phyloP scores from a whole-genome alignment of 257 asterid genomes.

The Lavandula angustifolia region DNA sequence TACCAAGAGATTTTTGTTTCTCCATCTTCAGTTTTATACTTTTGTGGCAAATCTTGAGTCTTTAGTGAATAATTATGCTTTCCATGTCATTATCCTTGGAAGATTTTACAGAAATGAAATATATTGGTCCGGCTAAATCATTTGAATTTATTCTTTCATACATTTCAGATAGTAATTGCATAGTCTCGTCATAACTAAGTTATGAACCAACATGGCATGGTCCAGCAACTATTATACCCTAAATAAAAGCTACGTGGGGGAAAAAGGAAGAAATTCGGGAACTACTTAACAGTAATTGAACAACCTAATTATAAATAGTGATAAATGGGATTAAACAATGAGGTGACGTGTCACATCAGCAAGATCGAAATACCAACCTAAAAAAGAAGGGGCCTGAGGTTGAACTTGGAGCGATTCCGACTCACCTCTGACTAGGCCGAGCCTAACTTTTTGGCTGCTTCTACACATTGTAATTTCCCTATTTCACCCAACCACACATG shows the following conservation, averaged over 20 bases:
- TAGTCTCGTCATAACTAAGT: neutral
- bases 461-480: neutral
- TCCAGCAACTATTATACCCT: conserved; percentile 9
- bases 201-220: neutral
- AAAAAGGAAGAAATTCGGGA: neutral
- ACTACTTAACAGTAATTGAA: neutral
- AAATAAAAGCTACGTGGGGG: neutral
- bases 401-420: conserved; percentile 37
- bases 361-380: neutral
- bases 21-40: neutral
- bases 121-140: neutral
- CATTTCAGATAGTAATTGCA: too few relatives aligned
- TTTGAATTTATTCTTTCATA: neutral
- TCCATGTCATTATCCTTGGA: too few relatives aligned
- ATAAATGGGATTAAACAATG: too few relatives aligned
- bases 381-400: conserved; percentile 12
- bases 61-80: conserved; percentile 4
- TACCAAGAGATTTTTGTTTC: neutral
- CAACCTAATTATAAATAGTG: neutral
- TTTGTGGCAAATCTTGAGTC: neutral
- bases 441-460: conserved; percentile 38
- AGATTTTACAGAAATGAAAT: too few relatives aligned
- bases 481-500: conserved; percentile 14
- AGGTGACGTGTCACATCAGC: neutral
- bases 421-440: conserved; percentile 47